Evolutionary conservation across 768 basidiomycete genomes (phyloP), one percentile per base, ranked within the genome.

Genomic region (Podaxis carcinomalis): DNA sequence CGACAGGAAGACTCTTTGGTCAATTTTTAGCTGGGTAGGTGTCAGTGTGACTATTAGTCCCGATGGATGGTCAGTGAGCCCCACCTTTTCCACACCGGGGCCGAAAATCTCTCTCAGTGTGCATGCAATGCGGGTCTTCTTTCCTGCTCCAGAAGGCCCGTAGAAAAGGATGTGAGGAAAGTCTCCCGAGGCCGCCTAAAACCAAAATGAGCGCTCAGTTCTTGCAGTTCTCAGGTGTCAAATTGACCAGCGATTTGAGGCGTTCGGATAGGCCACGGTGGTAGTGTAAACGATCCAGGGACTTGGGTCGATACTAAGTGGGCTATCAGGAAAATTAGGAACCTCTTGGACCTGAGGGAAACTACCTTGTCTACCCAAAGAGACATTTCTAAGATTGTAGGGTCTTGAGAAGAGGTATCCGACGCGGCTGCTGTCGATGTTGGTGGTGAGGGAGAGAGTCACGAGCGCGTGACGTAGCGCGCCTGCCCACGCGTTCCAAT

Each of bases 151-250:
- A 3, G 92, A 92, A 7, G 96, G 96, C 0, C 96, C 96, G 69
- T 98, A 99, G 77, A 98, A 96, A 1, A 99, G 84, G 78, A 97
- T 88, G 71, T 99, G 96, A 6, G 96, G 96, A 70, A 99, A 98
- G 78, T 98, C 95, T 0, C 93, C 92, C 1, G 92, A 89, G 1
- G 86, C 83, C 0, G 95, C 89, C 92, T 94, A 68, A 5, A 57
- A 32, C 39, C 47, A 53, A 25, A 36, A 39, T 64, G 37, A 47
- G 53, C 36, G 5, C 7, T 21, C 5, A 32, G 19, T 32, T 53
- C 21, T 27, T 47, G 3, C 1, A 5, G 14, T 6, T 1, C 13
- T 32, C 19, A 28, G 25, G 16, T 19, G 11, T 16, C 23, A 5
- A 10, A 23, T 56, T 50, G 16, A 92, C 93, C 63, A 98, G 78